Percentiles rank a stretch among this genome's conserved stretches.
phyloP scores from a whole-genome alignment of 1,284 basidiomycete genomes.

The Papiliotrema laurentii region DNA sequence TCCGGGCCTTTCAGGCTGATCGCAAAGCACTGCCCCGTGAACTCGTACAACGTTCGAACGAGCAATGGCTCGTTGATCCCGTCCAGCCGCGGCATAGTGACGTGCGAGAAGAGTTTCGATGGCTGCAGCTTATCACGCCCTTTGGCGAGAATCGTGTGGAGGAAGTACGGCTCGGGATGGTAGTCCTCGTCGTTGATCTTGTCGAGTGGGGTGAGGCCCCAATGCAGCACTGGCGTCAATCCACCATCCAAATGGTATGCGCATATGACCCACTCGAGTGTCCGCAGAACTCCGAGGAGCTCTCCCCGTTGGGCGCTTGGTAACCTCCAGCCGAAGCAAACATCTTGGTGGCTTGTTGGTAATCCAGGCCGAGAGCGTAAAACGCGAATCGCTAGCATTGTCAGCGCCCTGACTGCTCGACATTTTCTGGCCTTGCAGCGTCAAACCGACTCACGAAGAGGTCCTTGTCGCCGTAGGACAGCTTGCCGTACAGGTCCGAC shows the following conservation, averaged over 20 bases:
- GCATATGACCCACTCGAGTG: conserved; percentile 28
- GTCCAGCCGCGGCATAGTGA: conserved; percentile 37
- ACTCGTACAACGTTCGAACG: conserved; percentile 42
- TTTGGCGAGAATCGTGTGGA: conserved; percentile 51
- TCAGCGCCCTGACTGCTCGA: not conserved
- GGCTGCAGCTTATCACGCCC: conserved; percentile 42
- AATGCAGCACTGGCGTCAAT: conserved; percentile 34
- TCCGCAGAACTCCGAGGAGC: conserved; percentile 38
- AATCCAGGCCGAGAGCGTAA: conserved; percentile 48
- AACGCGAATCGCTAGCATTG: conserved; percentile 46
- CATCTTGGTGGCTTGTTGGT: conserved; percentile 47
- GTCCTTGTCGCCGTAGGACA: conserved; percentile 51
- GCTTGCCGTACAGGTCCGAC: conserved; percentile 46
- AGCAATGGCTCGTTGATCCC: conserved; percentile 38
- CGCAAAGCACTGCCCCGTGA: conserved; percentile 43
- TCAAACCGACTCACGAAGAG: conserved; percentile 26
- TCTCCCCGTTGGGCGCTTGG: conserved; percentile 32
- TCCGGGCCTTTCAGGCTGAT: conserved; percentile 43
- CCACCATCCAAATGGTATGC: not conserved
- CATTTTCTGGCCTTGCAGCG: not conserved
- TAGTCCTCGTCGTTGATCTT: conserved; percentile 32
- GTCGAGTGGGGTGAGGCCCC: conserved; percentile 41
- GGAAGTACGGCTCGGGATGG: conserved; percentile 48
- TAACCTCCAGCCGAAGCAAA: conserved; percentile 42
- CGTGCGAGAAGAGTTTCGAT: conserved; percentile 41